Evolutionary conservation across 2,329 filamentous ascomycete species (phyloP), one percentile per base, ranked within the genome.

Genomic region (Cryphonectria japonica): DNA sequence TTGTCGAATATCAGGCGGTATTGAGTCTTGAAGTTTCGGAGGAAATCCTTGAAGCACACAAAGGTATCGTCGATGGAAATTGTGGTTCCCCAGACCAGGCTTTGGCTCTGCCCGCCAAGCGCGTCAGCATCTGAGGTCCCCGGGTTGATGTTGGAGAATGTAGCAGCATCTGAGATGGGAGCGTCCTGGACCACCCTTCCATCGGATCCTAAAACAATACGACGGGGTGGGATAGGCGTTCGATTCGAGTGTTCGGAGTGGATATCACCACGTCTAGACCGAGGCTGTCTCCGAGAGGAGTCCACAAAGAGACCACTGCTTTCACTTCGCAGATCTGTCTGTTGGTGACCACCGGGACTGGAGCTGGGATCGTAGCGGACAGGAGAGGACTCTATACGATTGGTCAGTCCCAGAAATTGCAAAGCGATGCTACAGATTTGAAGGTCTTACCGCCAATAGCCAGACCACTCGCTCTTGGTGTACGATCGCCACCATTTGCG

Each of bases 71-170:
- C 90, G 68, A 99, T 92, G 6, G 95, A 97, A 66, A 99, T 93
- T 54, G 97, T 98, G 60, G 96, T 99, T 80, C 96, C 96, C 96
- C 96, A 99, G 74, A 99, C 95, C 71, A 97, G 89, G 75, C 92
- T 90, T 69, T 92, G 91, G 54, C 93, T 93, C 71, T 89, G 89
- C 1, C 95, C 96, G 54, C 94, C 95, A 57, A 98, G 88, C 0
- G 87, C 89, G 78, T 98, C 93, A 0, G 96, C 96, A 80, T 99
- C 96, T 2, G 95, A 98, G 8, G 95, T 98, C 74, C 92, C 92
- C 0, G 94, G 94, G 75, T 97, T 87, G 75, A 87, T 81, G 78
- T 89, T 89, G 50, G 85, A 84, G 75, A 89, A 91, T 0, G 89
- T 88, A 32, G 86, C 84, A 0, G 87, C 86, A 75, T 91, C 89